phyloP scores from a whole-genome alignment of 257 asterid species.

The Ilex aquifolium region DNA sequence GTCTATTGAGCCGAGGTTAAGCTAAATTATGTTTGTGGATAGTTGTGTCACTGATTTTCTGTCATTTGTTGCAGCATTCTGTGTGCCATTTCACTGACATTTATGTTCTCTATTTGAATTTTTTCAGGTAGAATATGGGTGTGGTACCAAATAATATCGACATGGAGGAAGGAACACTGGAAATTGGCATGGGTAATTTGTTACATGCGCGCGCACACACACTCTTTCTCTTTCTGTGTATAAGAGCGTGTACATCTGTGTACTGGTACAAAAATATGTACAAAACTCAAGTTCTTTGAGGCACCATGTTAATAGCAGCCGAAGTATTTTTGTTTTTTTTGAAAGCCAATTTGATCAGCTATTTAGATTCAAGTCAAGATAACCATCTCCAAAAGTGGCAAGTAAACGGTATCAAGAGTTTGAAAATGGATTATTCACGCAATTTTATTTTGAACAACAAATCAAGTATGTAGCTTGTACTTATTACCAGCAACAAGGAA shows the following conservation, averaged over 20 bases:
- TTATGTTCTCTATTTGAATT: constrained; percentile 9
- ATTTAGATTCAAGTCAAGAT: background rate
- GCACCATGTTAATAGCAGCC: background rate
- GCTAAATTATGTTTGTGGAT: background rate
- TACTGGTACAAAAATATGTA: no score
- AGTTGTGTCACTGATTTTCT: background rate
- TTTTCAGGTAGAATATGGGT: constrained; percentile 51
- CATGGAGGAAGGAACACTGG: constrained; percentile 80
- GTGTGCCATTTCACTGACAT: background rate
- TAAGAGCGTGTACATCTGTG: no score
- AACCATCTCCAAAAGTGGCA: no score
- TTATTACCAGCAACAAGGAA: no score
- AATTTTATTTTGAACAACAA: no score
- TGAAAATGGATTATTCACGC: no score
- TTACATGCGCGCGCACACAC: background rate
- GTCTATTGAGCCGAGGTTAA: background rate
- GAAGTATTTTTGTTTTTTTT: background rate
- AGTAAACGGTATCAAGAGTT: no score
- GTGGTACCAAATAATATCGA: constrained; percentile 47
- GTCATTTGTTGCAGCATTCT: background rate
- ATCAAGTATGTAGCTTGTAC: no score
- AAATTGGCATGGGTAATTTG: constrained; percentile 87
- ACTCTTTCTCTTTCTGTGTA: background rate
- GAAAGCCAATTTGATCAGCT: background rate
- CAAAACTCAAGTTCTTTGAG: no score